Conservation (phyloP, 148 eudicot genomes). For the Suaeda aralocaspica region DNA sequence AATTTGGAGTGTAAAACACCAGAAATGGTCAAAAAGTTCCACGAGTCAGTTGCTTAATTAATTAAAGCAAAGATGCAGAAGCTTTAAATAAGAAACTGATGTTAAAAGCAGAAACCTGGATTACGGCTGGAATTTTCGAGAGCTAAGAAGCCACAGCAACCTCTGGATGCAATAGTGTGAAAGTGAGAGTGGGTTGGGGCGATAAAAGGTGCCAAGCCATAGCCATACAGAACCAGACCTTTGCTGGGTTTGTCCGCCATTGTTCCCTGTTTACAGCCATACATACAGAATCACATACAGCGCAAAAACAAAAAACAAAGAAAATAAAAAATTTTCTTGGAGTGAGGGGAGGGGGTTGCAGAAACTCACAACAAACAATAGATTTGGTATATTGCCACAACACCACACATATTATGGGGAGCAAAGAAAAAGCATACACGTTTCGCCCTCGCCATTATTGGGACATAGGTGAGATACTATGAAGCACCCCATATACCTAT, state of each 20-base stretch:
- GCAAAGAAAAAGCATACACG: too few relatives aligned
- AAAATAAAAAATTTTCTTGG: too few relatives aligned
- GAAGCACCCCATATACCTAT: too few relatives aligned
- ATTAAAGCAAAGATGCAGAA: background rate
- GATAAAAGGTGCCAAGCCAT: conserved; percentile 60
- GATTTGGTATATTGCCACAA: too few relatives aligned
- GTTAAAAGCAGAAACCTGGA: conserved; percentile 40
- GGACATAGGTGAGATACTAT: too few relatives aligned
- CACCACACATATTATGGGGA: too few relatives aligned
- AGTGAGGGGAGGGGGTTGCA: too few relatives aligned
- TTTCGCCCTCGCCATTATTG: too few relatives aligned
- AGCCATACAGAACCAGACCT: conserved; percentile 68
- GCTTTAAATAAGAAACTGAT: background rate
- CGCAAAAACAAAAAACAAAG: too few relatives aligned
- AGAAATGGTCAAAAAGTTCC: conserved; percentile 5
- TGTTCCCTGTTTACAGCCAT: background rate
- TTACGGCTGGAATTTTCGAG: conserved; percentile 53
- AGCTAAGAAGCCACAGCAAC: conserved; percentile 70
- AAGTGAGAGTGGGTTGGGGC: conserved; percentile 53
- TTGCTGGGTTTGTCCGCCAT: conserved; percentile 98
- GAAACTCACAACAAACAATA: too few relatives aligned
- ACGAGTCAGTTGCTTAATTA: too few relatives aligned
- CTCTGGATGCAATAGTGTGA: conserved; percentile 58
- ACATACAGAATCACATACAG: too few relatives aligned
- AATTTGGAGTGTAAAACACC: background rate